phyloP scores from a whole-genome alignment of 2,329 filamentous ascomycete genomes.

The Salinomyces thailandicus region DNA sequence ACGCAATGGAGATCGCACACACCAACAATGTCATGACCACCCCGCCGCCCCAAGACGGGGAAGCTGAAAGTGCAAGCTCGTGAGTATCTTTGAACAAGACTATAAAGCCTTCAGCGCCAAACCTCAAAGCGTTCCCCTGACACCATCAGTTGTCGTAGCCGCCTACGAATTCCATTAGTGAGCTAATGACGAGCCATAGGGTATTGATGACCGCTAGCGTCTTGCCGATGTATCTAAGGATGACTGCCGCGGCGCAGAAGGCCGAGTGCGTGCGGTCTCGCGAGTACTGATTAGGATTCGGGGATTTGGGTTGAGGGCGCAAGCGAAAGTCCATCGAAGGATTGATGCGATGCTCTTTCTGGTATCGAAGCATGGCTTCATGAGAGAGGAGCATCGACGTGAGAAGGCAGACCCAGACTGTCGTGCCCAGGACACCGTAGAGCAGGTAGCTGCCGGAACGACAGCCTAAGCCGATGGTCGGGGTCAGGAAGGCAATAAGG shows the following conservation, averaged over 20 bases:
- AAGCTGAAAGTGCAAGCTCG: not conserved
- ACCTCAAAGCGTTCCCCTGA: slow-evolving; percentile 9
- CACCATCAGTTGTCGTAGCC: slow-evolving; percentile 18
- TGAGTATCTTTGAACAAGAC: slow-evolving; percentile 13
- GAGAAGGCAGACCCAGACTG: slow-evolving; percentile 12
- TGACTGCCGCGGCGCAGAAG: slow-evolving; percentile 12
- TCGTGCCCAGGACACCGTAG: slow-evolving; percentile 13
- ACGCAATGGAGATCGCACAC: not conserved
- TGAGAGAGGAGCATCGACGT: slow-evolving; percentile 14
- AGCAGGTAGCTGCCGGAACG: slow-evolving; percentile 12
- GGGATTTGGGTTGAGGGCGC: not conserved
- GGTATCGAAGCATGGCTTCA: slow-evolving; percentile 14
- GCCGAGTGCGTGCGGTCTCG: slow-evolving; percentile 6
- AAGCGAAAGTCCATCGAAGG: slow-evolving; percentile 1
- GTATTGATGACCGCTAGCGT: slow-evolving; percentile 15
- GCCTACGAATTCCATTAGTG: slow-evolving; percentile 14
- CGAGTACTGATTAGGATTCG: slow-evolving; percentile 4
- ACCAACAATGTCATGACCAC: slow-evolving; percentile 2
- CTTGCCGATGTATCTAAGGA: slow-evolving; percentile 13
- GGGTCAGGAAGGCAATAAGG: slow-evolving; percentile 17
- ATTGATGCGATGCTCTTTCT: slow-evolving; percentile 9
- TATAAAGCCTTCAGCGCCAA: slow-evolving; percentile 10
- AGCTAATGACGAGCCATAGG: slow-evolving; percentile 13
- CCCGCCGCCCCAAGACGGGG: slow-evolving; percentile 2
- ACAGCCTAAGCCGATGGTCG: slow-evolving; percentile 16